Base-by-base conservation (phyloP, 2,329 filamentous ascomycete genomes). In the Cladorrhinum sp. region DNA sequence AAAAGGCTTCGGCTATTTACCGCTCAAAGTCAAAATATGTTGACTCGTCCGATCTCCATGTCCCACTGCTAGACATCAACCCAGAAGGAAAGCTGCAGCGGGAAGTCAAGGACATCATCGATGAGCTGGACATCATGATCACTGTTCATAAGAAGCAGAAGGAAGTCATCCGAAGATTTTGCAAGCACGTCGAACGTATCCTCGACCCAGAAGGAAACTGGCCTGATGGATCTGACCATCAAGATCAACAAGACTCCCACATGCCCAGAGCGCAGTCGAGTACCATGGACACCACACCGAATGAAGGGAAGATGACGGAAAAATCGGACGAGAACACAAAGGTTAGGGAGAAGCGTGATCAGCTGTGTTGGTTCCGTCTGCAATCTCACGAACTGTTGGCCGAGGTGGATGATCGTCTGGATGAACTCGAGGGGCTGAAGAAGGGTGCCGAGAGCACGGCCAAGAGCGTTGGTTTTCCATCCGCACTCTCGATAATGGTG, bases 61-160 rank as follows among this genome's bases (percentile, higher is more conserved):
- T 55, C 8, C 62, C 59, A 6, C 41, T 66, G 3, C 54, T 66
- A 2, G 57, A 64, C n/a, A 60, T 66, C n/a, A 36, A 66, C 23
- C 57, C 61, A 1, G 64, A 66, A 27, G 62, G 62, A 3, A 70
- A 73, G 20, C 67, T 81, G 0, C 74, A 79, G 29, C 67, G 71
- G 0, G 79, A 81, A 55, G 75, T 78, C 9, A 77, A 78, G 53
- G 78, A 81, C 48, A 78, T 81, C 22, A 65, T 77, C 1, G 78
- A 81, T 13, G 79, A 82, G 61, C 71, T 82, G 0, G 74, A 77
- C 8, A 81, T 81, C 55, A 79, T 81, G 70, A 67, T 75, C 0
- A 70, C 74, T 13, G 70, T 81, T 13, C 67, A 70, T 3, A 70
- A 69, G 5, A 70, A 72, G n/a, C 78, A 79, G 41, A 50, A 61